Percentiles rank a stretch among this genome's conserved stretches.
Evolutionary conservation across 1,284 basidiomycete species (phyloP).

Genomic region (Wallemia mellicola): DNA sequence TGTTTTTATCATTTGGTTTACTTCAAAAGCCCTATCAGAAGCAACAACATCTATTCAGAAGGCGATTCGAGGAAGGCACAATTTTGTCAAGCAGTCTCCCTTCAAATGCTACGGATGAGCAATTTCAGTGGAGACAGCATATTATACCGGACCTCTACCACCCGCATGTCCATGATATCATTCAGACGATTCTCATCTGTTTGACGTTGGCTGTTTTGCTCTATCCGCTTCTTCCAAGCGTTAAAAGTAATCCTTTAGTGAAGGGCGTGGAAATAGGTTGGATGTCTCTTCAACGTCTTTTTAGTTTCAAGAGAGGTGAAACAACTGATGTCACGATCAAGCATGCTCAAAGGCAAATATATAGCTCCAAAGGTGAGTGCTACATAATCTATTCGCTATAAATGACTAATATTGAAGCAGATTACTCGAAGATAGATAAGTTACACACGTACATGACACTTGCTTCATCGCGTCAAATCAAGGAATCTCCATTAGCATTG

Average conservation of each 20-base stretch:
- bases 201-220: neutral
- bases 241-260: neutral
- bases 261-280: neutral
- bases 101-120: neutral
- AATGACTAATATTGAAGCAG: neutral
- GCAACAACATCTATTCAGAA: neutral
- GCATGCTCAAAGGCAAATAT: neutral
- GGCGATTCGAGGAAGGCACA: neutral
- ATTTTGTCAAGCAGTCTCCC: neutral
- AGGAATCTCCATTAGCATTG: neutral
- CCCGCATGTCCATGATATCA: neutral
- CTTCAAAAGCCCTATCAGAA: neutral
- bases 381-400: neutral
- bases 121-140: neutral
- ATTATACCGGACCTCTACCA: neutral
- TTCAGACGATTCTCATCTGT: neutral
- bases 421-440: neutral
- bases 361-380: neutral
- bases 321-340: neutral
- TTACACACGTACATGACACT: neutral
- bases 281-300: neutral
- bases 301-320: too few species aligned
- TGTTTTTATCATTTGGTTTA: neutral
- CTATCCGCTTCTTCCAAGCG: neutral
- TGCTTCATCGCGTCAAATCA: neutral